Evolutionary conservation across 306 rosid genomes (phyloP).

Genomic region (Trifolium repens): DNA sequence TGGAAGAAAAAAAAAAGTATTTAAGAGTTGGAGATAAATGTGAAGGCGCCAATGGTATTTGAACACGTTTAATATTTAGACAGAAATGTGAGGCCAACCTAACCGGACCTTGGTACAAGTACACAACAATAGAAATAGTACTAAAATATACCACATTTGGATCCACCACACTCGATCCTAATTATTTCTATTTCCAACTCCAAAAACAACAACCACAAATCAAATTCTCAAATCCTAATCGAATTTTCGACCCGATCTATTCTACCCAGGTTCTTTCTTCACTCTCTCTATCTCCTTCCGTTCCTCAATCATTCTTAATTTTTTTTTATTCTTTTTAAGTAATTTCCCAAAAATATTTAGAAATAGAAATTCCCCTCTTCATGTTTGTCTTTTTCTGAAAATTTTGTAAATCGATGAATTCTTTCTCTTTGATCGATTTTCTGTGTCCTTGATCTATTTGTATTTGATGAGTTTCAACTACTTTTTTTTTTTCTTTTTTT

Average conservation of each 20-base stretch:
- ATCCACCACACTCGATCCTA: background rate
- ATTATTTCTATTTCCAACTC: background rate
- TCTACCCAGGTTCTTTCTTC: slow-evolving; percentile 22
- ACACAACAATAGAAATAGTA: background rate
- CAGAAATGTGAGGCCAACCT: background rate
- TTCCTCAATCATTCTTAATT: background rate
- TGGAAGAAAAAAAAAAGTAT: no score
- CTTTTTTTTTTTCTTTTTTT: background rate
- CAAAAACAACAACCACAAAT: background rate
- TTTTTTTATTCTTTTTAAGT: background rate
- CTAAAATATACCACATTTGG: background rate
- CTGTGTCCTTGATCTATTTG: slow-evolving; percentile 12
- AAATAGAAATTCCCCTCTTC: background rate
- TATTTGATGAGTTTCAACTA: slow-evolving; percentile 11
- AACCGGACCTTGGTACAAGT: no score
- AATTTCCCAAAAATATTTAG: background rate
- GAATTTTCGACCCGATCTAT: background rate
- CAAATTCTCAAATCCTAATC: slow-evolving; percentile 32
- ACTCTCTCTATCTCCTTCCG: background rate
- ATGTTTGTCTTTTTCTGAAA: background rate
- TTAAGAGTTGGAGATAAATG: no score
- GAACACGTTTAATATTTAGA: slow-evolving; percentile 21
- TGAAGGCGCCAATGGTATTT: slow-evolving; percentile 22
- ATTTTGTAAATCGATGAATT: background rate
- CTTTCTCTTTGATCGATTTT: background rate